Conservation (phyloP, 805 yeast genomes). For the Pichia paraexigua region DNA sequence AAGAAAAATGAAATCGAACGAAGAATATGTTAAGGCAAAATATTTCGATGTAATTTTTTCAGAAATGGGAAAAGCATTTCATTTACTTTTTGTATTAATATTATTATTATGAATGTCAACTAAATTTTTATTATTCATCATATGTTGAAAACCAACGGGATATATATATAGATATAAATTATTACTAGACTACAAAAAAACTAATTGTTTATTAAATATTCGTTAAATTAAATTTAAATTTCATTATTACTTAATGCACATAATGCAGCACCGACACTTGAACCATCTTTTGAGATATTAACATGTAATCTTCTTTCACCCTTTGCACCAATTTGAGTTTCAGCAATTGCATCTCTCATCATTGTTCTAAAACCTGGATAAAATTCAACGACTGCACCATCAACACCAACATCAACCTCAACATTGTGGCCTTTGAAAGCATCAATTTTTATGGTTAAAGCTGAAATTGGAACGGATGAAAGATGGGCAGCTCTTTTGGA, state of each 20-base stretch:
- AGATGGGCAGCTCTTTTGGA: constrained; percentile 85
- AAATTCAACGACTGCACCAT: constrained; percentile 88
- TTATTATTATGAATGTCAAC: no score
- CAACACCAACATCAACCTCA: constrained; percentile 89
- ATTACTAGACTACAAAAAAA: background rate
- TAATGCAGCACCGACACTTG: constrained; percentile 96
- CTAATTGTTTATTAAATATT: background rate
- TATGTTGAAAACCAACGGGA: no score
- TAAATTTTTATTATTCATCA: no score
- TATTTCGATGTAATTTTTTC: no score
- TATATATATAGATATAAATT: background rate
- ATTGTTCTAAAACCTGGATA: constrained; percentile 84
- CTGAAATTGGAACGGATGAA: constrained; percentile 86
- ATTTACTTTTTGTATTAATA: no score
- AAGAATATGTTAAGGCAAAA: no score
- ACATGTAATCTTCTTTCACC: constrained; percentile 68
- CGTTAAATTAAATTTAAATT: background rate
- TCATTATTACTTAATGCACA: constrained; percentile 48
- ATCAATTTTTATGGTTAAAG: constrained; percentile 57
- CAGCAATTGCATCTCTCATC: constrained; percentile 69
- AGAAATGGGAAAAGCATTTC: no score
- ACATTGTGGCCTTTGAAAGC: constrained; percentile 57
- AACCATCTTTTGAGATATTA: constrained; percentile 87
- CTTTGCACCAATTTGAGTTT: constrained; percentile 64
- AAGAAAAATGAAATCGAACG: background rate